phyloP scores from a whole-genome alignment of 495 filamentous ascomycete species.

The Aspergillus sclerotiicarbonarius region DNA sequence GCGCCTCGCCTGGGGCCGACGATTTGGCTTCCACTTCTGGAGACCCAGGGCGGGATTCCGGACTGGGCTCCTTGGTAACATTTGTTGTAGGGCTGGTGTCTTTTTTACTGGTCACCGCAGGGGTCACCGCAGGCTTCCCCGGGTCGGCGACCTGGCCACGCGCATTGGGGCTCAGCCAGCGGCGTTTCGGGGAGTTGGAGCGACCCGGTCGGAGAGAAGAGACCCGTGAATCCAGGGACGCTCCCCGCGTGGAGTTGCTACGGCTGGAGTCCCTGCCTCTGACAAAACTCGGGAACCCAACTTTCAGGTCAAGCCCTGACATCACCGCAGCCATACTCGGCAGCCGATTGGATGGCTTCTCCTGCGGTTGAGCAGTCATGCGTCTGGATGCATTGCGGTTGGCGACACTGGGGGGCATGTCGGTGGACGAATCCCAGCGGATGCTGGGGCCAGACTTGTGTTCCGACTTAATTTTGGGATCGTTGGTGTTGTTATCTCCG shows the following conservation, averaged over 20 bases:
- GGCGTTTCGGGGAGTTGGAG: conserved; percentile 57
- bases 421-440: conserved; percentile 25
- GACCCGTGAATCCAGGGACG: conserved; percentile 61
- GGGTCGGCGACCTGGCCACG: conserved; percentile 32
- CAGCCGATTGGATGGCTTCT: conserved; percentile 28
- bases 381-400: conserved; percentile 14
- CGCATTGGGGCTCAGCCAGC: conserved; percentile 36
- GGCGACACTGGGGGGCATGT: conserved; percentile 18
- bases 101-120: conserved; percentile 44
- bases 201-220: conserved; percentile 55
- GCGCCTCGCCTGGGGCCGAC: conserved; percentile 43
- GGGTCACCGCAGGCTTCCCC: conserved; percentile 33
- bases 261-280: conserved; percentile 41
- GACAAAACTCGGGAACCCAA: conserved; percentile 36
- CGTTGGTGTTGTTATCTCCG: conserved; percentile 7
- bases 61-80: conserved; percentile 50
- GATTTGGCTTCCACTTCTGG: conserved; percentile 27
- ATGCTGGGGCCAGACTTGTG: conserved; percentile 18
- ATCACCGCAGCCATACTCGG: conserved; percentile 37
- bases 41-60: conserved; percentile 29
- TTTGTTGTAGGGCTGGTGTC: conserved; percentile 54
- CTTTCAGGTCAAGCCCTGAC: conserved; percentile 36
- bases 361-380: conserved; percentile 11
- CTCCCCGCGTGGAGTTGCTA: conserved; percentile 48
- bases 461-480: conserved; percentile 6